Percentiles rank a stretch among this genome's conserved stretches.
Conservation (phyloP, 495 filamentous ascomycete species). For the Tetracladium marchalianum region DNA sequence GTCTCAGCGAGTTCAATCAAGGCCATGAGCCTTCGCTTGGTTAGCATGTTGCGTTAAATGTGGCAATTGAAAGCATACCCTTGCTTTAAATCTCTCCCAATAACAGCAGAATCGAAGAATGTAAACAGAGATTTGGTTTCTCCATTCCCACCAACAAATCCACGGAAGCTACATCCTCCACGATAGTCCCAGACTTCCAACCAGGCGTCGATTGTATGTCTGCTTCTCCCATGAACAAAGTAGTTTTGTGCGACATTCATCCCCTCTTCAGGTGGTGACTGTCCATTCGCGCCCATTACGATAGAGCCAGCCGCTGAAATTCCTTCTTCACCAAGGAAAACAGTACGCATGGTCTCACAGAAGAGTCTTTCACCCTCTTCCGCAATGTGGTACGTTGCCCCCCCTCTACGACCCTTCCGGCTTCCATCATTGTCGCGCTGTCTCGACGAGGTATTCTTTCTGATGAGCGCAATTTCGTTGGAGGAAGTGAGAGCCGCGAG, state of each 20-base stretch:
- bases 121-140: constrained; percentile 70
- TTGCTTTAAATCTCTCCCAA: constrained; percentile 71
- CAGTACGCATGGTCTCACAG: constrained; percentile 83
- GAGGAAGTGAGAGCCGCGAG: constrained; percentile 54
- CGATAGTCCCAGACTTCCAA: constrained; percentile 87
- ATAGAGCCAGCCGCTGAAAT: constrained; percentile 55
- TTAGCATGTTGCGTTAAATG: constrained; percentile 9
- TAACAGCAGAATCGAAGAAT: constrained; percentile 66
- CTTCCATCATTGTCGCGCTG: constrained; percentile 22
- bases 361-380: constrained; percentile 99
- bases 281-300: constrained; percentile 53
- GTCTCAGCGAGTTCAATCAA: constrained; percentile 78
- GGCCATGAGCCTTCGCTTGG: constrained; percentile 61
- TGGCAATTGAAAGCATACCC: constrained; percentile 47
- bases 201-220: constrained; percentile 33
- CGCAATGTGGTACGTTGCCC: constrained; percentile 90
- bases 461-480: constrained; percentile 49
- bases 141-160: constrained; percentile 58
- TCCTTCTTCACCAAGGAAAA: constrained; percentile 93
- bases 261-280: constrained; percentile 18
- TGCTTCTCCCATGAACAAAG: background rate
- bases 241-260: constrained; percentile 10
- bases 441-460: constrained; percentile 32
- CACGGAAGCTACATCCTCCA: constrained; percentile 71
- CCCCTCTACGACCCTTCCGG: constrained; percentile 53